Conservation (phyloP, 2,329 filamentous ascomycete species). For the Escovopsis weberi region DNA sequence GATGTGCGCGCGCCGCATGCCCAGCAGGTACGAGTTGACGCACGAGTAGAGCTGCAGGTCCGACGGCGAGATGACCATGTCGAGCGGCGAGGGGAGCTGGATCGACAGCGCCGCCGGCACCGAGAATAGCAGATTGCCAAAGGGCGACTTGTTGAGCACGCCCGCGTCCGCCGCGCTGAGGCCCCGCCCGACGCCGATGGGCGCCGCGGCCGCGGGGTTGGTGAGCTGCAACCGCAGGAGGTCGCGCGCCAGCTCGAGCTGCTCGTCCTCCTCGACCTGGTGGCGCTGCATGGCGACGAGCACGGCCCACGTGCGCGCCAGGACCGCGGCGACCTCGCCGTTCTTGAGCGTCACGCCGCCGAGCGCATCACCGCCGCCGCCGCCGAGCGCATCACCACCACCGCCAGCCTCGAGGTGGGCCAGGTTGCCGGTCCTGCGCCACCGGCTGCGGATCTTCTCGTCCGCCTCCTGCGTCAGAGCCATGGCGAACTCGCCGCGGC, state of each 20-base stretch:
- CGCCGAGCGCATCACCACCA: too few species aligned
- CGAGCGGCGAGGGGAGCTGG: conserved; percentile 62
- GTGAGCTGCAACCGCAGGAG: conserved; percentile 53
- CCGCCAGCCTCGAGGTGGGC: conserved; percentile 11
- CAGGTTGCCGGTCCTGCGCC: conserved; percentile 47
- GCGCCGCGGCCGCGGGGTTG: conserved; percentile 28
- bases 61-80: conserved; percentile 66
- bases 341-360: conserved; percentile 58
- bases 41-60: conserved; percentile 69
- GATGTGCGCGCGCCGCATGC: conserved; percentile 73
- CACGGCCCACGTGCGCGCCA: conserved; percentile 65
- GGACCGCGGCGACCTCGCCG: conserved; percentile 64
- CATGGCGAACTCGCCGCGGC: conserved; percentile 82
- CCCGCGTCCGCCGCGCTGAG: conserved; percentile 16
- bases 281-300: conserved; percentile 60
- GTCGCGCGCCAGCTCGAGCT: conserved; percentile 68
- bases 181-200: conserved; percentile 21
- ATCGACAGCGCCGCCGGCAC: conserved; percentile 55
- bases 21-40: conserved; percentile 79
- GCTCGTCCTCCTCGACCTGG: conserved; percentile 64
- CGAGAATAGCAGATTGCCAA: conserved; percentile 71
- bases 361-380: conserved; percentile 3
- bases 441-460: conserved; percentile 58
- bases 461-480: conserved; percentile 77
- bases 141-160: conserved; percentile 38